Conservation (phyloP, 495 filamentous ascomycete species). For the Penicillium verhagenii region DNA sequence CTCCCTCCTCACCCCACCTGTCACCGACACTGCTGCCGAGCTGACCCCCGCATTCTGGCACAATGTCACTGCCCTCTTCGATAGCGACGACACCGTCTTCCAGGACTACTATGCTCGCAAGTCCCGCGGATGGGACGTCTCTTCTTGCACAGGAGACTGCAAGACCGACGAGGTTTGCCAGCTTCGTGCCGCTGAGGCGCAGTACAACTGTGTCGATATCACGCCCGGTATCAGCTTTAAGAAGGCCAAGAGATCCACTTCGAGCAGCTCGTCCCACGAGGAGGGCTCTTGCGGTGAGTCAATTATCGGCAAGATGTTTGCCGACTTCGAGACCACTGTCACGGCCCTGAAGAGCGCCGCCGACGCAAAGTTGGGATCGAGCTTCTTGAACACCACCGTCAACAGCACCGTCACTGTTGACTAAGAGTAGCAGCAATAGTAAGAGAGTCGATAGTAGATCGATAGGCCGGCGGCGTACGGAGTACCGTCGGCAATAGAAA, state of each 20-base stretch:
- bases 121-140: constrained; percentile 36
- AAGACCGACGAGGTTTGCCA: constrained; percentile 41
- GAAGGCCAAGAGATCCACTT: constrained; percentile 11
- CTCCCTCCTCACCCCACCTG: constrained; percentile 38
- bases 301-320: constrained; percentile 13
- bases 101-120: constrained; percentile 41
- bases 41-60: constrained; percentile 58
- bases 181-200: constrained; percentile 35
- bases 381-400: constrained; percentile 9
- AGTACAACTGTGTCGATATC: constrained; percentile 28
- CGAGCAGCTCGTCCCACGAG: background rate
- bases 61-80: constrained; percentile 47
- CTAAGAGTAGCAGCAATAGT: too few relatives aligned
- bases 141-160: constrained; percentile 35
- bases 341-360: constrained; percentile 7
- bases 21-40: constrained; percentile 38
- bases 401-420: constrained; percentile 6
- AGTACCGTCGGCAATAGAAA: too few relatives aligned
- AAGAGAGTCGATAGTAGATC: background rate
- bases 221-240: constrained; percentile 24
- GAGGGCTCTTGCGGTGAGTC: constrained; percentile 15
- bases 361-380: constrained; percentile 6
- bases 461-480: too few relatives aligned
- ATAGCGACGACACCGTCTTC: constrained; percentile 36
- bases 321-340: constrained; percentile 11